Conservation (phyloP, 495 filamentous ascomycete genomes). For the Emericellopsis terricola region DNA sequence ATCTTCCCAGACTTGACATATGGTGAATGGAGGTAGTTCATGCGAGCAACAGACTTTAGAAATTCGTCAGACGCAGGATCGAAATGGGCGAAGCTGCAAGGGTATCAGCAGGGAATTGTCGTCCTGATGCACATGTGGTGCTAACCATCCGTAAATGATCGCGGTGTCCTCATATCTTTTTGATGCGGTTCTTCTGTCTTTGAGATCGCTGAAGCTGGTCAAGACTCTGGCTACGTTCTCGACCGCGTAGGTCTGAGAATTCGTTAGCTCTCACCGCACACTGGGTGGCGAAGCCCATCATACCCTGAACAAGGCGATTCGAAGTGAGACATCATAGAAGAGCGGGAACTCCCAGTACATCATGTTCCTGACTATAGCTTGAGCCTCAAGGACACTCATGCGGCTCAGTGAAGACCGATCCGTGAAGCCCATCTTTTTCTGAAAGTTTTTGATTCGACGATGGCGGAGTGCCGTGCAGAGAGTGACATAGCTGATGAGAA, state of each 20-base stretch:
- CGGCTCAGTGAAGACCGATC: slow-evolving; percentile 33
- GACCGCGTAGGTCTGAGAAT: slow-evolving; percentile 39
- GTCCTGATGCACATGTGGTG: no score
- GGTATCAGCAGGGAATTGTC: slow-evolving; percentile 7
- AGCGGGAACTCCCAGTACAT: slow-evolving; percentile 38
- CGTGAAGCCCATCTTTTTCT: slow-evolving; percentile 29
- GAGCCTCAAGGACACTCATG: slow-evolving; percentile 49
- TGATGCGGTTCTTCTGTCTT: slow-evolving; percentile 32
- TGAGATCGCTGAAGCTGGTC: slow-evolving; percentile 39
- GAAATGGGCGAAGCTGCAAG: slow-evolving; percentile 3
- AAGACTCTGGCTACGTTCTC: slow-evolving; percentile 41
- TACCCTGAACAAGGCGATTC: slow-evolving; percentile 50
- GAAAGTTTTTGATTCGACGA: slow-evolving; percentile 24
- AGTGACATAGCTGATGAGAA: slow-evolving; percentile 11
- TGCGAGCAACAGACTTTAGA: slow-evolving; percentile 36
- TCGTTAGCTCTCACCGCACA: no score
- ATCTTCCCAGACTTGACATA: slow-evolving; percentile 43
- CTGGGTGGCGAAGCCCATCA: not conserved
- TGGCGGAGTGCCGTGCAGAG: slow-evolving; percentile 28
- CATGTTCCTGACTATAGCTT: slow-evolving; percentile 31
- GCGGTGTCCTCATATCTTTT: slow-evolving; percentile 45
- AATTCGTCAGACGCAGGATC: slow-evolving; percentile 30
- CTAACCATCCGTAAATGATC: slow-evolving; percentile 37
- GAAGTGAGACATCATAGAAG: slow-evolving; percentile 32
- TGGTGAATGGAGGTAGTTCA: slow-evolving; percentile 46